These are phyloP conservation scores for Coix lacrymajobi DNA, from an alignment of 176 grass and related monocot genomes.

Conservation along the genomic window DNA sequence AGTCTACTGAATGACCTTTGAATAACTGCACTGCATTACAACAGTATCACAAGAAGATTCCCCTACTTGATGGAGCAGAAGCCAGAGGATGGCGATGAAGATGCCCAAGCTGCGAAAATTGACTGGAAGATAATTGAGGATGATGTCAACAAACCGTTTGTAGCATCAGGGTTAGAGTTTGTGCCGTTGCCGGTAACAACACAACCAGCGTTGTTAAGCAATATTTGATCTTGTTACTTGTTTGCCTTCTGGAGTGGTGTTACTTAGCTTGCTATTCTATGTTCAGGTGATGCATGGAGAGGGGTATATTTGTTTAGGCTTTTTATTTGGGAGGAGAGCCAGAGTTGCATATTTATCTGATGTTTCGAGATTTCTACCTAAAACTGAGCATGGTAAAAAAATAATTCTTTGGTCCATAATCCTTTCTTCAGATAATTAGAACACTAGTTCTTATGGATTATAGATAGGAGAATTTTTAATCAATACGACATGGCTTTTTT, in stretches of 20 bases:
- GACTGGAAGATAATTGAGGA: conserved; percentile 82
- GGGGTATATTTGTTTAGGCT: conserved; percentile 80
- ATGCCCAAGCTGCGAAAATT: conserved; percentile 35
- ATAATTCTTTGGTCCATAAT: not conserved
- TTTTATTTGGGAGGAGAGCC: conserved; percentile 66
- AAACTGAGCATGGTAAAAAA: conserved; percentile 58
- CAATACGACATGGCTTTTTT: not conserved
- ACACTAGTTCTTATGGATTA: not conserved
- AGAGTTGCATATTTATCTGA: conserved; percentile 86
- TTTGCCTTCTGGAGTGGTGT: not conserved
- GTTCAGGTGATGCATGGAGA: conserved; percentile 84
- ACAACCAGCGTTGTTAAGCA: not conserved
- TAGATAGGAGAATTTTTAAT: not conserved
- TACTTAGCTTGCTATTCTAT: not conserved
- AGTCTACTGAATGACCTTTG: not conserved
- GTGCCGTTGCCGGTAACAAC: conserved; percentile 72
- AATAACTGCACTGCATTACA: not conserved
- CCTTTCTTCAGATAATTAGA: not conserved
- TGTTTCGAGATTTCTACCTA: conserved; percentile 76
- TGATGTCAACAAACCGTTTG: conserved; percentile 53
- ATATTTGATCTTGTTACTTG: not conserved
- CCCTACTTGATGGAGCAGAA: conserved; percentile 60
- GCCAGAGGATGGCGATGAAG: conserved; percentile 50
- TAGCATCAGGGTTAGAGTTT: conserved; percentile 66
- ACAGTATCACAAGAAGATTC: conserved; percentile 64